Evolutionary conservation across 441 rosid species (phyloP).

Genomic region (Melastoma candidum): DNA sequence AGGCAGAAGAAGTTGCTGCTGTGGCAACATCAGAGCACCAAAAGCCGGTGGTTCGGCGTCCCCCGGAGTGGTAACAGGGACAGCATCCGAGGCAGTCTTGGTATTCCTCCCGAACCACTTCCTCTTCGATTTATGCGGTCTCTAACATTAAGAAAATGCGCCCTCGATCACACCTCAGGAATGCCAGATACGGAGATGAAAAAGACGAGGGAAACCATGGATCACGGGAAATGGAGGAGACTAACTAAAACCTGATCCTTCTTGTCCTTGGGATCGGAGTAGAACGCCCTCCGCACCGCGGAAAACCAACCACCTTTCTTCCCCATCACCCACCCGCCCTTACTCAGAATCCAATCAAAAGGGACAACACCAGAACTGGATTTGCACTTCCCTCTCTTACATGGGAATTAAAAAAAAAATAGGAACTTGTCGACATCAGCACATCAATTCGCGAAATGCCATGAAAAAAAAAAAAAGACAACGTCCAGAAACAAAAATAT

Average conservation of each 20-base stretch:
- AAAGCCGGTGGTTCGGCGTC: slow-evolving; percentile 19
- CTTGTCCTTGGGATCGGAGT: slow-evolving; percentile 40
- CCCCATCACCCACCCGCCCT: slow-evolving; percentile 44
- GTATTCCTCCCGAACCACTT: slow-evolving; percentile 40
- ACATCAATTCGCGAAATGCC: too few species aligned
- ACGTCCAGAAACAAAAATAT: too few species aligned
- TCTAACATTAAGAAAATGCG: slow-evolving; percentile 23
- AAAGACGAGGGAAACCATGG: slow-evolving; percentile 7
- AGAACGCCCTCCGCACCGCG: slow-evolving; percentile 61
- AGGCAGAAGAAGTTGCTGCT: slow-evolving; percentile 4
- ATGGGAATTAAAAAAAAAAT: too few species aligned
- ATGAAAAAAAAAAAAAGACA: too few species aligned
- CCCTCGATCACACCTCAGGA: neutral
- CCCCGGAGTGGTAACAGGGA: slow-evolving; percentile 14
- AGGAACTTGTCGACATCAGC: too few species aligned
- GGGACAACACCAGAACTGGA: neutral
- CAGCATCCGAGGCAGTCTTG: slow-evolving; percentile 19
- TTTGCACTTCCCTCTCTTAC: neutral
- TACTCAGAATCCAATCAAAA: slow-evolving; percentile 13
- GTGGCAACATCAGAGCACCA: too few species aligned
- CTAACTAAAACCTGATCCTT: slow-evolving; percentile 27
- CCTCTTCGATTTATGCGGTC: slow-evolving; percentile 34
- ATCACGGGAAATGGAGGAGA: slow-evolving; percentile 1
- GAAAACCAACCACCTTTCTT: slow-evolving; percentile 67
- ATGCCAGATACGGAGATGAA: too few species aligned